Evolutionary conservation across 1,139 yeast species (phyloP).

Genomic region (Kodamaea fungicola): DNA sequence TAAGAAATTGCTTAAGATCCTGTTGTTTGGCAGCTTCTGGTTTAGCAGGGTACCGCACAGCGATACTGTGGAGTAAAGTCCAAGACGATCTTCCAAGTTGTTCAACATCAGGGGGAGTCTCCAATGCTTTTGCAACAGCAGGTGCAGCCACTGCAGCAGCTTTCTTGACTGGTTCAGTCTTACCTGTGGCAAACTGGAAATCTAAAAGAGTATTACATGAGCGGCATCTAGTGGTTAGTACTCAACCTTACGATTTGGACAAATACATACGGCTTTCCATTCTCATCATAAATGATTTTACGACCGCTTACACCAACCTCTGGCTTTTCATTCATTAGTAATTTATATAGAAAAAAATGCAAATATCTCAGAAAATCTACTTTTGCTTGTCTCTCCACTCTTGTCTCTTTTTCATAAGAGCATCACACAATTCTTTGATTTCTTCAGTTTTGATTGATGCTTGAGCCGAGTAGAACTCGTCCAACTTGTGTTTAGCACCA

Average conservation of each 20-base stretch:
- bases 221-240: slow-evolving; percentile 53
- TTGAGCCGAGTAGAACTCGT: slow-evolving; percentile 68
- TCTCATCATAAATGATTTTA: slow-evolving; percentile 72
- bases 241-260: background rate
- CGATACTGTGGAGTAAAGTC: slow-evolving; percentile 88
- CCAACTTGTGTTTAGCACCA: slow-evolving; percentile 54
- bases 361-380: background rate
- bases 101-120: slow-evolving; percentile 81
- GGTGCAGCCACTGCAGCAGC: slow-evolving; percentile 11
- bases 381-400: slow-evolving; percentile 16
- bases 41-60: slow-evolving; percentile 79
- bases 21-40: slow-evolving; percentile 62
- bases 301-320: slow-evolving; percentile 59
- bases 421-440: slow-evolving; percentile 68
- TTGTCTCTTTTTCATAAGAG: slow-evolving; percentile 55
- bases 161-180: slow-evolving; percentile 14
- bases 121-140: slow-evolving; percentile 6
- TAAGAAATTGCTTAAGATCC: slow-evolving; percentile 69
- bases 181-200: slow-evolving; percentile 59
- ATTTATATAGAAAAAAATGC: background rate
- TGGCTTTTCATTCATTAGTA: slow-evolving; percentile 23
- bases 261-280: slow-evolving; percentile 83
- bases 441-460: slow-evolving; percentile 67
- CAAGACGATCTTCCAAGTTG: slow-evolving; percentile 83
- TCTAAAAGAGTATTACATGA: slow-evolving; percentile 77